Base-by-base conservation (phyloP, 73 alveolate species). In the Paramecium biaurelia region DNA sequence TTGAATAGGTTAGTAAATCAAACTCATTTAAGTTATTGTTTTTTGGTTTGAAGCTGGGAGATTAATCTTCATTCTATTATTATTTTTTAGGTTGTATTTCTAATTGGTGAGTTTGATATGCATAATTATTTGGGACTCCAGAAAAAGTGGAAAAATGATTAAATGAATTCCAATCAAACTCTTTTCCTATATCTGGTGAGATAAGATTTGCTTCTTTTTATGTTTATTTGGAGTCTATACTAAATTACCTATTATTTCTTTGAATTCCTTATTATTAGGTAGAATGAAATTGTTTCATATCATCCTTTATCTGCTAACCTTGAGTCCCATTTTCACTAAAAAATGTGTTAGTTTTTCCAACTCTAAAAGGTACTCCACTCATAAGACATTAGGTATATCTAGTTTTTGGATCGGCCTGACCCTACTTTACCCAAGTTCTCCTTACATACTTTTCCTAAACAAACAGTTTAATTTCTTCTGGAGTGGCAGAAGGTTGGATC, bases 381-480 rank as follows among this genome's bases (percentile, higher is more conserved):
- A 79, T 20, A 1, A 43, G 56, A 45, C 90, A 79, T 24, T 79
- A 47, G 5, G 37, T 38, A 34, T 79, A 79, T 79, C 90, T 11
- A 18, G 74, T 47, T 45, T 79, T 79, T 5, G 90, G 90, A 20
- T 79, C 90, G 4, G 90, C 90, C 42, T 23, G 18, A 30, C 90
- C 90, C 56, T 79, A 79, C 30, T 79, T 79, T 12, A 79, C 90
- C 90, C 90, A 79, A 15, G 74, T 24, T 79, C 90, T 79, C 34
- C 43, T 79, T 5, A 79, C 24, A 21, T 79, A 79, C 32, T 79
- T 79, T 24, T 79, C 90, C 4, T 79, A 24, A 38, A 79, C 90
- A 34, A 43, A 79, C 2, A 63, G 21, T 45, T 45, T 43, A 43
- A 26, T 45, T 45, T 79, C 70, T 42, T 79, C 90, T 38, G 56